These are phyloP conservation scores for Cladosporium phlei DNA, from an alignment of 2,329 filamentous ascomycete species.

Conservation along the genomic window DNA sequence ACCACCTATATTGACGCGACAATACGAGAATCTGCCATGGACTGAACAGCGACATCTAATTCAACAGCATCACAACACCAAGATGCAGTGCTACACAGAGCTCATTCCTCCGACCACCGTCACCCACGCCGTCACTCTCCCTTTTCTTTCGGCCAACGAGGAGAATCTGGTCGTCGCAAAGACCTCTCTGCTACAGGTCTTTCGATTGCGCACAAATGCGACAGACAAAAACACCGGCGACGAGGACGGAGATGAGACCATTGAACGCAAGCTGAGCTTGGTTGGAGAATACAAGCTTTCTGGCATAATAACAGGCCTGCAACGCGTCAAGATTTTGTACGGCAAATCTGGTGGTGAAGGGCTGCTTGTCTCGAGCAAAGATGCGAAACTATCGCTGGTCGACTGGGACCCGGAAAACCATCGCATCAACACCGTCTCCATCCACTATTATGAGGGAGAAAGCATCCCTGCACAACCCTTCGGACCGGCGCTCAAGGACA, in stretches of 20 bases:
- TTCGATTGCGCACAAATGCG: conserved; percentile 43
- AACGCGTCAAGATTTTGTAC: conserved; percentile 65
- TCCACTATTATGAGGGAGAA: conserved; percentile 97
- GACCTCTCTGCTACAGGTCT: conserved; percentile 89
- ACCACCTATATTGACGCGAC: neutral
- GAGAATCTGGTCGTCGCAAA: conserved; percentile 88
- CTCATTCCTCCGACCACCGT: conserved; percentile 90
- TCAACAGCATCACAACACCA: conserved; percentile 5
- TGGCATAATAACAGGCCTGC: conserved; percentile 79
- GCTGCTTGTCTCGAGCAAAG: conserved; percentile 76
- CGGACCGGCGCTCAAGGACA: conserved; percentile 69
- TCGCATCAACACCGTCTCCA: conserved; percentile 79
- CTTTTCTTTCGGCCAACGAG: conserved; percentile 69
- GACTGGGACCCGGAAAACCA: conserved; percentile 86
- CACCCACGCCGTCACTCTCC: conserved; percentile 75
- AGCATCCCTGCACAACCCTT: conserved; percentile 62
- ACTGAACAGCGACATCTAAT: neutral
- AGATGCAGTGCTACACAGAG: conserved; percentile 97
- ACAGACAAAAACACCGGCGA: neutral
- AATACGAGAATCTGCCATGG: neutral
- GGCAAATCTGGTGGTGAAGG: conserved; percentile 78
- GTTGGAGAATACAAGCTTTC: conserved; percentile 78
- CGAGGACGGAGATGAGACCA: conserved; percentile 6
- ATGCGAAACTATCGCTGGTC: conserved; percentile 87
- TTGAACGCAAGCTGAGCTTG: conserved; percentile 64